phyloP scores from a whole-genome alignment of 106 monocot species.

The Amphibolis antarctica region DNA sequence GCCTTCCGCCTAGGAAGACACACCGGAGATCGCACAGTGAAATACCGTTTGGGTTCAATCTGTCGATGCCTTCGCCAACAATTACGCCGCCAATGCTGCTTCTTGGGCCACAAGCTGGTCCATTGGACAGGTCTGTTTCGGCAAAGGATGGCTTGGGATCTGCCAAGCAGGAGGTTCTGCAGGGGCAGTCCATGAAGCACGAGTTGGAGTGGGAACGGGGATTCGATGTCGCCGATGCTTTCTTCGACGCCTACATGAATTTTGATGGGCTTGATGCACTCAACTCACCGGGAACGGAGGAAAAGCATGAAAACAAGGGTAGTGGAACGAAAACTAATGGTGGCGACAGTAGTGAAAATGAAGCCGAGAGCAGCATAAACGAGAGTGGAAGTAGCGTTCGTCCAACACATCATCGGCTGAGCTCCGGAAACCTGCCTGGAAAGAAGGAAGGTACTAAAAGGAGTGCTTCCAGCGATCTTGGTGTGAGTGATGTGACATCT shows the following conservation, averaged over 20 bases:
- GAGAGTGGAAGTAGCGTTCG: constrained; percentile 21
- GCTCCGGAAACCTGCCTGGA: not conserved
- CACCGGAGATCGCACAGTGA: constrained; percentile 67
- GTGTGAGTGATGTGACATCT: not conserved
- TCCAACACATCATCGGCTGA: not conserved
- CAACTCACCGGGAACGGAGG: constrained; percentile 60
- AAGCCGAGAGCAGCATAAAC: constrained; percentile 59
- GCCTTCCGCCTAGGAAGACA: constrained; percentile 38
- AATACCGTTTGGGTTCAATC: constrained; percentile 39
- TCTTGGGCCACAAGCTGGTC: not conserved
- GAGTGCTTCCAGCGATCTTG: constrained; percentile 30
- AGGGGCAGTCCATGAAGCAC: constrained; percentile 30
- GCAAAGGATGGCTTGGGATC: constrained; percentile 6
- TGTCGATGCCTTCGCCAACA: not conserved
- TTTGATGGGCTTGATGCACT: constrained; percentile 49
- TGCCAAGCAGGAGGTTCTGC: constrained; percentile 3
- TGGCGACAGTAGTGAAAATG: constrained; percentile 69
- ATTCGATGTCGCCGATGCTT: constrained; percentile 28
- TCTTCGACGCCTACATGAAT: constrained; percentile 68
- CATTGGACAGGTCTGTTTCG: not conserved
- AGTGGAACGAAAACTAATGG: constrained; percentile 59
- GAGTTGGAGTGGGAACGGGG: constrained; percentile 30
- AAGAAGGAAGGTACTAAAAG: constrained; percentile 40
- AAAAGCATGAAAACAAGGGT: constrained; percentile 42
- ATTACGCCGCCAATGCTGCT: not conserved